These are phyloP conservation scores for Fusarium sp. DNA, from an alignment of 2,329 filamentous ascomycete species.

Conservation along the genomic window DNA sequence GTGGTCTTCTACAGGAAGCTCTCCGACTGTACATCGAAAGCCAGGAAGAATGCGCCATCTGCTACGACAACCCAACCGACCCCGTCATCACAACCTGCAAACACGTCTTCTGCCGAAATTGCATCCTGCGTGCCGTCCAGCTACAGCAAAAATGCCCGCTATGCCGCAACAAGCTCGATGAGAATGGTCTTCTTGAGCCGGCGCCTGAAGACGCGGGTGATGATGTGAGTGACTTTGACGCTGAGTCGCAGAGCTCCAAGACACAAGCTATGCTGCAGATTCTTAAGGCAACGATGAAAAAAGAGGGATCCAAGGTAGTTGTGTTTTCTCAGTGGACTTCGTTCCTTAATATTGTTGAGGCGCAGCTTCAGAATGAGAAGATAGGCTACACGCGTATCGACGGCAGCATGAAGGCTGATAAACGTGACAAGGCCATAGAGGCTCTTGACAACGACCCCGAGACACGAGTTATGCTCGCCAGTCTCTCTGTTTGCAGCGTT, in stretches of 20 bases:
- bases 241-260: slow-evolving; percentile 80
- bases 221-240: slow-evolving; percentile 65
- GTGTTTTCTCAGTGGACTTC: slow-evolving; percentile 84
- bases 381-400: slow-evolving; percentile 81
- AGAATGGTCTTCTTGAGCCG: slow-evolving; percentile 73
- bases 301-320: slow-evolving; percentile 75
- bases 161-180: slow-evolving; percentile 78
- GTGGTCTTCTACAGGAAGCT: slow-evolving; percentile 78
- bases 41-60: slow-evolving; percentile 87
- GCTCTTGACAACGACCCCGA: slow-evolving; percentile 75
- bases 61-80: slow-evolving; percentile 77
- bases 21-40: slow-evolving; percentile 82
- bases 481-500: slow-evolving; percentile 84
- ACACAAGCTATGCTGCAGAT: slow-evolving; percentile 84
- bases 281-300: slow-evolving; percentile 75
- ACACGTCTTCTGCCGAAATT: slow-evolving; percentile 81
- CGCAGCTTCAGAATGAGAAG: slow-evolving; percentile 71
- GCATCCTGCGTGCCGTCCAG: slow-evolving; percentile 81
- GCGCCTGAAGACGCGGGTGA: slow-evolving; percentile 65
- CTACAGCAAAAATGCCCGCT: slow-evolving; percentile 86
- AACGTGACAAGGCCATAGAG: slow-evolving; percentile 79
- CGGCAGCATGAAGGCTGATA: slow-evolving; percentile 78
- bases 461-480: slow-evolving; percentile 84
- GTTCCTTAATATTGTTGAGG: slow-evolving; percentile 79
- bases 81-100: slow-evolving; percentile 89